Evolutionary conservation across 2,329 filamentous ascomycete species (phyloP).

Genomic region (Hymenoscyphus fraxineus): DNA sequence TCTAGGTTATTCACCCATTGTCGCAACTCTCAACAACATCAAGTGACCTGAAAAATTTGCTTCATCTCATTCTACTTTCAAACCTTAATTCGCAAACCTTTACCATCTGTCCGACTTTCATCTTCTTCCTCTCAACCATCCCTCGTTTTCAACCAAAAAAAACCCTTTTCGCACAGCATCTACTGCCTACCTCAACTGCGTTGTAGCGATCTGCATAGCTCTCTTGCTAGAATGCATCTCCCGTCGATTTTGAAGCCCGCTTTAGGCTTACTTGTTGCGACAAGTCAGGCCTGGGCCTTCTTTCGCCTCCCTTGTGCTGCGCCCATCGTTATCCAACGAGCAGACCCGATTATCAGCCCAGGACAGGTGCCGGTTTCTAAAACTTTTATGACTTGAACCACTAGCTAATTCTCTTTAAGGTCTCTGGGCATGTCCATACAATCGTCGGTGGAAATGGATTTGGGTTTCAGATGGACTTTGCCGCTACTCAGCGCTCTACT

Average conservation of each 20-base stretch:
- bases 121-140: neutral
- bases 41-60: neutral
- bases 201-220: neutral
- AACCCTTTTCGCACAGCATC: neutral
- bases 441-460: constrained; percentile 62
- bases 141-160: neutral
- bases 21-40: neutral
- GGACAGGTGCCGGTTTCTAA: constrained; percentile 37
- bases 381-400: no score
- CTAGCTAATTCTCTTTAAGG: constrained; percentile 9
- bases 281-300: constrained; percentile 38
- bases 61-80: neutral
- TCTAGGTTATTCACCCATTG: neutral
- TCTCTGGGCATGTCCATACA: constrained; percentile 56
- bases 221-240: neutral
- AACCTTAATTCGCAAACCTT: neutral
- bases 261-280: constrained; percentile 2
- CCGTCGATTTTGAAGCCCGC: neutral
- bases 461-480: constrained; percentile 50
- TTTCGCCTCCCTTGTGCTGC: constrained; percentile 42
- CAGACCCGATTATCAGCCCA: constrained; percentile 58
- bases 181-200: neutral
- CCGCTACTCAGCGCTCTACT: constrained; percentile 47
- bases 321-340: constrained; percentile 44
- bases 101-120: neutral